A percentile compares a stretch with the other conserved stretches of the same genome.
phyloP scores from a whole-genome alignment of 495 filamentous ascomycete genomes.

The Aspergillus indologenus region DNA sequence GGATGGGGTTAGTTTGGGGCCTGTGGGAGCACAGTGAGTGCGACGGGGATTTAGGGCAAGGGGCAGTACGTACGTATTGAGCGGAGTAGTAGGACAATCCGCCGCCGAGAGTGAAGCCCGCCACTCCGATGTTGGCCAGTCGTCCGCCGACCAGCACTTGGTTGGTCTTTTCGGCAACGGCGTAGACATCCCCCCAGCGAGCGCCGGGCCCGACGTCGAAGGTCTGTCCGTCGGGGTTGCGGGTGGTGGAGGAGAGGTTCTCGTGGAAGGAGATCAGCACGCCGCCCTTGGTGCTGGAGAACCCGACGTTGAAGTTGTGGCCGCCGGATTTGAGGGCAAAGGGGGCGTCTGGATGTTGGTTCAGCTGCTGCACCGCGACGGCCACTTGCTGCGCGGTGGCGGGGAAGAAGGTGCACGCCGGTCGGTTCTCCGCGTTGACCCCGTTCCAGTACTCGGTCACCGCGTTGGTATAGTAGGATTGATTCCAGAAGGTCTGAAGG shows the following conservation, averaged over 20 bases:
- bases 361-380: conserved; percentile 17
- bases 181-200: conserved; percentile 34
- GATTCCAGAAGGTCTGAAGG: neutral
- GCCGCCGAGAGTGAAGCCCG: conserved; percentile 35
- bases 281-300: conserved; percentile 21
- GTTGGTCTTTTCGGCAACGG: conserved; percentile 24
- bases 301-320: conserved; percentile 23
- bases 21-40: neutral
- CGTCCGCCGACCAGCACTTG: conserved; percentile 34
- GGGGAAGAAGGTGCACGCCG: conserved; percentile 21
- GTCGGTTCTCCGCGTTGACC: conserved; percentile 12
- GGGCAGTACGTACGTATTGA: conserved; percentile 12
- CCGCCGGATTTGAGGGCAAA: conserved; percentile 25
- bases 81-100: conserved; percentile 20
- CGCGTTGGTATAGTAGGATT: conserved; percentile 8
- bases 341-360: conserved; percentile 8
- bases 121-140: conserved; percentile 34
- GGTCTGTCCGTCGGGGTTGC: conserved; percentile 9
- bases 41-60: neutral
- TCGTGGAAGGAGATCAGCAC: conserved; percentile 21
- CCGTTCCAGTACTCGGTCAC: conserved; percentile 15
- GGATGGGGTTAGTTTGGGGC: neutral
- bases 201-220: conserved; percentile 33
- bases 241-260: conserved; percentile 11
- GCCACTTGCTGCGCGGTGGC: conserved; percentile 20